These are phyloP conservation scores for Elsinoe perseae DNA, from an alignment of 2,329 filamentous ascomycete species.

Conservation along the genomic window DNA sequence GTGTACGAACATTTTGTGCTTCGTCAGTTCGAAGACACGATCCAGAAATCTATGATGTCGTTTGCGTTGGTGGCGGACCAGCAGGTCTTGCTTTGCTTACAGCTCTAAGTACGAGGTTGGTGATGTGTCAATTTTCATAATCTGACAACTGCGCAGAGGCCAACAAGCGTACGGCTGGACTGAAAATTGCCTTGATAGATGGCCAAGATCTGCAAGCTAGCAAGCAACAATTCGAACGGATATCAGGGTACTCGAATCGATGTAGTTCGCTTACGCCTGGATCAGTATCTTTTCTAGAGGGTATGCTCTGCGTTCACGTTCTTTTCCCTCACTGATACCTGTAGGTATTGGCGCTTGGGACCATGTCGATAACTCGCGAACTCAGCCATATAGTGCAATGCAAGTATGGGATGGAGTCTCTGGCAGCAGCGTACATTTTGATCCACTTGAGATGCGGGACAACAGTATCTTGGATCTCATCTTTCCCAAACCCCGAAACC, in stretches of 20 bases:
- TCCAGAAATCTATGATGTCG: conserved; percentile 82
- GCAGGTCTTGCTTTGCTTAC: conserved; percentile 59
- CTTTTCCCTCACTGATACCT: too few relatives aligned
- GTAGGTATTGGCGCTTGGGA: conserved; percentile 72
- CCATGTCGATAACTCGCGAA: conserved; percentile 62
- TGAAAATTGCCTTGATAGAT: conserved; percentile 85
- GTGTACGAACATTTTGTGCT: background rate
- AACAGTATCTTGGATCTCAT: conserved; percentile 9
- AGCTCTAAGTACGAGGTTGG: conserved; percentile 31
- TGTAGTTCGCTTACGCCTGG: conserved; percentile 90
- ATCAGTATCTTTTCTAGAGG: conserved; percentile 71
- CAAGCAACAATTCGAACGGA: conserved; percentile 57
- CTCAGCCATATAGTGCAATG: conserved; percentile 91
- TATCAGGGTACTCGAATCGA: conserved; percentile 76
- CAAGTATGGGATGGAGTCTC: conserved; percentile 96
- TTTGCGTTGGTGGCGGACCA: conserved; percentile 83
- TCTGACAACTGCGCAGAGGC: conserved; percentile 19
- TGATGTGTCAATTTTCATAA: background rate
- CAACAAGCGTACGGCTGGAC: conserved; percentile 48
- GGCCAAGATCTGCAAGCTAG: conserved; percentile 71
- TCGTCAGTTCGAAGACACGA: background rate
- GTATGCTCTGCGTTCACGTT: too few relatives aligned
- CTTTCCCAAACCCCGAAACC: background rate
- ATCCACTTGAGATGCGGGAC: conserved; percentile 22
- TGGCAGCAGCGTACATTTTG: conserved; percentile 77